Evolutionary conservation across 306 rosid species (phyloP).

Genomic region (Medicago arabica): DNA sequence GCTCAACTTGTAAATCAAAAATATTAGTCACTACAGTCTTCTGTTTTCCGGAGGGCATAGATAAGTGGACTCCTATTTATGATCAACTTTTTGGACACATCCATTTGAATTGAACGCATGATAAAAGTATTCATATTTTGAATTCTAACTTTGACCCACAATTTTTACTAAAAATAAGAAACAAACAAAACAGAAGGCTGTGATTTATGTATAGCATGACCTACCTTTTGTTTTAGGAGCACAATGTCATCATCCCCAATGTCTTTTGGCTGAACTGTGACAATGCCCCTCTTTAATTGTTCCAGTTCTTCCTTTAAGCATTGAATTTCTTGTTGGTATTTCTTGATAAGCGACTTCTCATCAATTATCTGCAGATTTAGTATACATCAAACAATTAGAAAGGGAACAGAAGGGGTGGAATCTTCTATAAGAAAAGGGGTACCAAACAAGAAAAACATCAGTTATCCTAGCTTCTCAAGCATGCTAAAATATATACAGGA

Average conservation of each 20-base stretch:
- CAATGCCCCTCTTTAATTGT: constrained; percentile 83
- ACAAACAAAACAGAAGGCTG: constrained; percentile 24
- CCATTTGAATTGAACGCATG: not conserved
- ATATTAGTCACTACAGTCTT: not conserved
- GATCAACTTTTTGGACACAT: constrained; percentile 25
- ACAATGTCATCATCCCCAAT: constrained; percentile 70
- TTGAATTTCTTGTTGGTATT: constrained; percentile 93
- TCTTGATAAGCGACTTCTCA: constrained; percentile 98
- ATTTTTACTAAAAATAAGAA: constrained; percentile 1
- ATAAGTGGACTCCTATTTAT: not conserved
- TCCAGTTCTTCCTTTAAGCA: constrained; percentile 91
- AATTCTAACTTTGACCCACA: constrained; percentile 27
- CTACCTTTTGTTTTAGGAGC: constrained; percentile 93
- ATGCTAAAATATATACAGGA: constrained; percentile 12
- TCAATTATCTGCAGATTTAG: constrained; percentile 84
- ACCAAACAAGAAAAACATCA: constrained; percentile 10
- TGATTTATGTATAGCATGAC: constrained; percentile 45
- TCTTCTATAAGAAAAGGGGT: constrained; percentile 23
- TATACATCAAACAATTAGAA: constrained; percentile 1
- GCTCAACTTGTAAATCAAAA: not conserved
- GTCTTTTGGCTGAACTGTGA: constrained; percentile 74
- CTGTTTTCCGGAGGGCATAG: constrained; percentile 1
- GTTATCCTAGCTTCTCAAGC: not conserved
- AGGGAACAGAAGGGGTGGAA: constrained; percentile 21
- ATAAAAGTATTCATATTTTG: constrained; percentile 17